These are phyloP conservation scores for Verticillium klebahnii DNA, from an alignment of 2,329 filamentous ascomycete genomes.

Conservation along the genomic window DNA sequence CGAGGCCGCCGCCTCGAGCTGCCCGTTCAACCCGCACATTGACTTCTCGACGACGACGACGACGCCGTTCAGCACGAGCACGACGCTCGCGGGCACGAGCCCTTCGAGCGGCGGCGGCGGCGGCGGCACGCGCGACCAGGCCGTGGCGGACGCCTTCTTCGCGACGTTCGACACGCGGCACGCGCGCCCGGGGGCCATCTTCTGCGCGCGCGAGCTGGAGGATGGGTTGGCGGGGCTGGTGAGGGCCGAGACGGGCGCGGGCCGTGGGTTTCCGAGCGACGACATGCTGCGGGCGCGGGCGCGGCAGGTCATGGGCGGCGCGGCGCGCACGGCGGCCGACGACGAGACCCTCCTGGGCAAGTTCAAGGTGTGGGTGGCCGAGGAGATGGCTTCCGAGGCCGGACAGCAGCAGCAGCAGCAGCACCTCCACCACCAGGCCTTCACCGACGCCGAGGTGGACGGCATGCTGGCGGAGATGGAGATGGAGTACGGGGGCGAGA, in stretches of 20 bases:
- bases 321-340: slow-evolving; percentile 47
- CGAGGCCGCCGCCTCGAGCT: not conserved
- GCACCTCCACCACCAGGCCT: not conserved
- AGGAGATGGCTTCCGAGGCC: not conserved
- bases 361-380: slow-evolving; percentile 39
- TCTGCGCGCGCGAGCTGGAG: slow-evolving; percentile 56
- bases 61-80: slow-evolving; percentile 4
- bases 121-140: slow-evolving; percentile 33
- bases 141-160: slow-evolving; percentile 44
- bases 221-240: slow-evolving; percentile 47
- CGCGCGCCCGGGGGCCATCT: slow-evolving; percentile 44
- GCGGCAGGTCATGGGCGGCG: slow-evolving; percentile 40
- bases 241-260: slow-evolving; percentile 29
- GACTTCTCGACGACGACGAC: not conserved
- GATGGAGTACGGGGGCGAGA: not conserved
- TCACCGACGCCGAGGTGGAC: slow-evolving; percentile 26
- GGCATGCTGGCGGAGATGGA: slow-evolving; percentile 27
- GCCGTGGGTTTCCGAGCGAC: slow-evolving; percentile 42
- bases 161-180: slow-evolving; percentile 38
- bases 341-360: slow-evolving; percentile 46
- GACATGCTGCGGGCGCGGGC: slow-evolving; percentile 41
- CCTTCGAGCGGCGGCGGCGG: slow-evolving; percentile 8
- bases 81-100: slow-evolving; percentile 16
- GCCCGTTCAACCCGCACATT: not conserved
- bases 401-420: not conserved